Base-by-base conservation (phyloP, 2,329 filamentous ascomycete species). In the Xylaria sp. region DNA sequence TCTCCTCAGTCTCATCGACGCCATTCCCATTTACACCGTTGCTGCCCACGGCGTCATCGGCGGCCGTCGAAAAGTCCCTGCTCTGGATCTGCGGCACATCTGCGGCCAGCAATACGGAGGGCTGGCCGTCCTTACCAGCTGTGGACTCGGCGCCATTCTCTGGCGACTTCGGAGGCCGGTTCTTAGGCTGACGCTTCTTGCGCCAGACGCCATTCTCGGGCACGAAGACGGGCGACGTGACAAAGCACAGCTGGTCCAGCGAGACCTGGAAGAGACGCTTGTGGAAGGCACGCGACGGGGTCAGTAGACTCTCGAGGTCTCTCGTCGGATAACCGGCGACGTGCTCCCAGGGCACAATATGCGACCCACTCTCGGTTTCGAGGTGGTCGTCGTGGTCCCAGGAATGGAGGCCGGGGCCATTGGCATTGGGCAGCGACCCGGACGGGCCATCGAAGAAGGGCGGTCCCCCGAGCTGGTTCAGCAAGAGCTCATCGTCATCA, bases 161-260 rank as follows among this genome's bases (percentile, higher is more conserved):
- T 17, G 74, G 74, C 20, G 75, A 74, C 64, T 74, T 77, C 1
- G 75, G 70, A 9, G 74, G 71, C 38, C 65, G 75, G 67, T 73
- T 81, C 75, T 77, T 78, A 44, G 75, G 73, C 70, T 79, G 76
- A 61, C 80, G 80, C 72, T 83, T 87, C 74, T 90, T 93, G 76
- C 86, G 85, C 93, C 93, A 96, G 48, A 86, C 86, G 1, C 93
- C 93, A 78, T 93, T 92, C 74, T 93, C 89, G 1, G 90, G 89
- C 46, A 93, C 91, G 79, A 94, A 93, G 48, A 97, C 88, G 4
- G 94, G 94, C 79, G 93, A 93, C 0, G 93, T 93, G 20, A 97
- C 84, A 76, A 93, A 96, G 66, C 90, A 89, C 48, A 95, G 83
- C 54, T 93, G 91, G 75, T 97, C 93, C 9, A 97, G 84, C 0